These are phyloP conservation scores for Arthromyces matolae DNA, from an alignment of 768 basidiomycete genomes.

Conservation along the genomic window DNA sequence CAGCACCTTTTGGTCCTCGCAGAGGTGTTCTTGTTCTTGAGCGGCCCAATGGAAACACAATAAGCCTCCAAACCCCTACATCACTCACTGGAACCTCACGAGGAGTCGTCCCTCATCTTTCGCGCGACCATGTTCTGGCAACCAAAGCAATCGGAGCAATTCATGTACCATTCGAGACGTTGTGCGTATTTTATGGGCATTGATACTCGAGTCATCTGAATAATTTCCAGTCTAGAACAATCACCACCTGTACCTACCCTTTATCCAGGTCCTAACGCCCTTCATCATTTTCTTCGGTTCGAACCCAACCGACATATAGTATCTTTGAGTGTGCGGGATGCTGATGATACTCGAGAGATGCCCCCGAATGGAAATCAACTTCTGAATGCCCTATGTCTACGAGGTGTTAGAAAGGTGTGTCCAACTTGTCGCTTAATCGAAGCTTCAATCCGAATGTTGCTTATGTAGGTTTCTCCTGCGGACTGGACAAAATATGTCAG, in stretches of 20 bases:
- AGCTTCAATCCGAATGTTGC: neutral
- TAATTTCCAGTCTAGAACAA: constrained; percentile 51
- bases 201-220: neutral
- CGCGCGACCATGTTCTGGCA: constrained; percentile 51
- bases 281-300: constrained; percentile 69
- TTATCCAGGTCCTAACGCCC: constrained; percentile 44
- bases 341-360: constrained; percentile 59
- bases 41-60: constrained; percentile 11
- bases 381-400: constrained; percentile 53
- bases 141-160: constrained; percentile 57
- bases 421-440: neutral
- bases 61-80: constrained; percentile 57
- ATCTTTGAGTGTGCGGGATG: constrained; percentile 63
- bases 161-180: constrained; percentile 74
- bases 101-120: constrained; percentile 71
- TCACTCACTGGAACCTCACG: constrained; percentile 64
- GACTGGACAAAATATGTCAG: constrained; percentile 54
- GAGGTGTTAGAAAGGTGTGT: constrained; percentile 70
- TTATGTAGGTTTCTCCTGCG: constrained; percentile 44
- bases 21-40: constrained; percentile 29
- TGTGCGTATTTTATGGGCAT: constrained; percentile 48
- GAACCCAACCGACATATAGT: constrained; percentile 43
- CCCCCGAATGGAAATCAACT: constrained; percentile 65
- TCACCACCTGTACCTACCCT: constrained; percentile 64
- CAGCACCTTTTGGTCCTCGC: constrained; percentile 29